phyloP scores from a whole-genome alignment of 139 green algal genomes.

The Micromonas pusilla region DNA sequence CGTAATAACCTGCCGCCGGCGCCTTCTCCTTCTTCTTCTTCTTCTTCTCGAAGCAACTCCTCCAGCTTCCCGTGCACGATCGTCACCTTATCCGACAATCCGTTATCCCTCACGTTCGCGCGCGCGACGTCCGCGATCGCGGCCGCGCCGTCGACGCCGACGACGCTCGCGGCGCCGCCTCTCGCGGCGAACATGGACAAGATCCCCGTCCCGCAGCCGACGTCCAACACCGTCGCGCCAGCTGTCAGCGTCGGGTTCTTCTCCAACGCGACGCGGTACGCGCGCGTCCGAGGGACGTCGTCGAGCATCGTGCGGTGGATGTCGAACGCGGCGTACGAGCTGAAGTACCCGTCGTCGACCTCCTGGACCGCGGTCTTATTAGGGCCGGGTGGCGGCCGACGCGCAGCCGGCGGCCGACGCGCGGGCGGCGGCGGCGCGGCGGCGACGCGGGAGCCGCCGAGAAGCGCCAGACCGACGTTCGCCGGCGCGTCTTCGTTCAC shows the following conservation, averaged over 20 bases:
- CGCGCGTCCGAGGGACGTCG: slow-evolving; percentile 72
- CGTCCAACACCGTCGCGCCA: slow-evolving; percentile 59
- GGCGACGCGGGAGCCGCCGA: neutral
- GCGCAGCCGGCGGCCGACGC: no score
- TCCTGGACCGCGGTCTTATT: neutral
- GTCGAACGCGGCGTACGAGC: slow-evolving; percentile 84
- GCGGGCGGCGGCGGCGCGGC: no score
- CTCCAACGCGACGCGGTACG: slow-evolving; percentile 78
- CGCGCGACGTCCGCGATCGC: slow-evolving; percentile 76
- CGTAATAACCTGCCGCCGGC: no score
- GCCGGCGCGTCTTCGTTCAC: neutral
- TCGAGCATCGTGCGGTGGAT: slow-evolving; percentile 90
- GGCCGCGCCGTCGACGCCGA: slow-evolving; percentile 49
- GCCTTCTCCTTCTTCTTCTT: no score
- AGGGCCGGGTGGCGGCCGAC: no score
- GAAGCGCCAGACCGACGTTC: neutral
- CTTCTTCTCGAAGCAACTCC: slow-evolving; percentile 88
- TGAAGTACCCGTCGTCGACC: slow-evolving; percentile 57
- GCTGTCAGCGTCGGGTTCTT: slow-evolving; percentile 68
- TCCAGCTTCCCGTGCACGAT: slow-evolving; percentile 95
- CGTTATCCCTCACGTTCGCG: slow-evolving; percentile 70
- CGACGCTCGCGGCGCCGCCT: slow-evolving; percentile 79
- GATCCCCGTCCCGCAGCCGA: slow-evolving; percentile 52
- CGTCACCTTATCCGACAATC: slow-evolving; percentile 64
- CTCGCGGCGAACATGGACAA: slow-evolving; percentile 47